Evolutionary conservation across 768 basidiomycete genomes (phyloP), one percentile per base, ranked within the genome.

Genomic region (Phylloporus arenicola): DNA sequence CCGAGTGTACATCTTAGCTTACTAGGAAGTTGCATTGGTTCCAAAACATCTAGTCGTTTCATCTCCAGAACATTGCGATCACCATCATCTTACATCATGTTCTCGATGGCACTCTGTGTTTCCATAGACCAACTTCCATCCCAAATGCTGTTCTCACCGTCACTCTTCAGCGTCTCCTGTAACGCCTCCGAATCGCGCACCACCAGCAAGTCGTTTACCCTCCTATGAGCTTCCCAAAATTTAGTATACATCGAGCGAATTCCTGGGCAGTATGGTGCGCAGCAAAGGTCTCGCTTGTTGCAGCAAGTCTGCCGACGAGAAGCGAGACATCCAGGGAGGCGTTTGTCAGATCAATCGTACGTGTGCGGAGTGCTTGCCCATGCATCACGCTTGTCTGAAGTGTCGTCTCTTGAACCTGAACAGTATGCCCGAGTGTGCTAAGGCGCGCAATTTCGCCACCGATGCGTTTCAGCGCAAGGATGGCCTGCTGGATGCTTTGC

Each of bases 321-420:
- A 58, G 56, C 10, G 57, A 40, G 22, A 54, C 57, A 20, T 58
- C 49, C 39, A 58, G 25, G 14, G 53, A 58, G 6, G 49, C 43
- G n/a, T 55, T 59, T 19, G 57, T 52, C 10, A 59, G 53, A 45
- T 59, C 29, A 13, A 58, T 30, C 5, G 57, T 48, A 4, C 42
- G 53, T 12, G 53, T 58, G 8, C 57, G 57, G 19, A 52, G 44
- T 11, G 20, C 49, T 41, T 54, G 43, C 29, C 47, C 52, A 29
- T 17, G 35, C 8, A 17, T 25, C 17, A 57, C 43, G 31, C 50
- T 57, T n/a, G 22, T 47, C 22, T 52, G 31, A 10, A 57, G 55
- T 5, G 33, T 42, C 38, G 10, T n/a, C 29, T 50, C 48, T 25
- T 57, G 57, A 5, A 6, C 9, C 4, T 16, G 25, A 30, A 54